Conservation (phyloP, 108 stramenopile genomes). For the Skeletonema costatum region DNA sequence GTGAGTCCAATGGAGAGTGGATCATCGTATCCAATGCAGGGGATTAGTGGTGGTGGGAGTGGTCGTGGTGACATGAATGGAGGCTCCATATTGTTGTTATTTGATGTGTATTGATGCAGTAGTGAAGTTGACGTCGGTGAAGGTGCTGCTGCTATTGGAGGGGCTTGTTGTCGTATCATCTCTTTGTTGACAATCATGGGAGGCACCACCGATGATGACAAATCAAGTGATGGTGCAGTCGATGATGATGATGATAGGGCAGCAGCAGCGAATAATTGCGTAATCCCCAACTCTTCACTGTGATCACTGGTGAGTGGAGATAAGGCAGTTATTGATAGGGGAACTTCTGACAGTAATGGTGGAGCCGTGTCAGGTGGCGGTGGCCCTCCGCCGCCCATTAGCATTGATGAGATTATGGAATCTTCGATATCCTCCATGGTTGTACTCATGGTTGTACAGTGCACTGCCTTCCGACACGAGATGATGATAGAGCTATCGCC, state of each 20-base stretch:
- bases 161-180: not conserved
- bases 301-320: not conserved
- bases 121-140: not conserved
- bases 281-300: not conserved
- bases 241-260: not conserved
- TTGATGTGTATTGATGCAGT: not conserved
- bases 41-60: constrained; percentile 30
- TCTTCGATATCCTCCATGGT: not conserved
- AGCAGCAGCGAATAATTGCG: constrained; percentile 2
- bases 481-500: too few species aligned
- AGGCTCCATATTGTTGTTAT: not conserved
- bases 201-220: not conserved
- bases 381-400: not conserved
- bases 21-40: constrained; percentile 27
- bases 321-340: not conserved
- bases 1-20: not conserved
- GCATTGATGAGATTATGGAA: not conserved
- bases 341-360: not conserved
- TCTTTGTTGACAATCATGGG: not conserved
- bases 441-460: not conserved
- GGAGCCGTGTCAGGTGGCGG: not conserved
- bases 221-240: not conserved
- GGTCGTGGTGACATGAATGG: not conserved
- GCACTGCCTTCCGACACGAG: too few species aligned
- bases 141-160: not conserved